Percentiles rank a stretch among this genome's conserved stretches.
Evolutionary conservation across 306 rosid genomes (phyloP).

Genomic region (Carpinus viminea): DNA sequence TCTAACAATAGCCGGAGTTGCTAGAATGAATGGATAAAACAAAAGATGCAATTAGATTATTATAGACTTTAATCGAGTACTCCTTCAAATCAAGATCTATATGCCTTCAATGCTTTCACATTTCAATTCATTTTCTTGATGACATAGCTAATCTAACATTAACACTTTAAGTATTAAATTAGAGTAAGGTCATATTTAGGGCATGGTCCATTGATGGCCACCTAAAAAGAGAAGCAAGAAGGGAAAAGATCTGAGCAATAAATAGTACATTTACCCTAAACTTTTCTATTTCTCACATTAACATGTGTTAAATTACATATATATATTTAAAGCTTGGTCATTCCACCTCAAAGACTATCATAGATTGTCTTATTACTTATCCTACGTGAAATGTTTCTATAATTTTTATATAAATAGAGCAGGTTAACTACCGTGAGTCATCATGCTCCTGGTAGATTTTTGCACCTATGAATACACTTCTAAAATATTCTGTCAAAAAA

Average conservation of each 20-base stretch:
- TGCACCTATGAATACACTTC: neutral
- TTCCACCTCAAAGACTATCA: neutral
- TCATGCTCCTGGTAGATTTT: neutral
- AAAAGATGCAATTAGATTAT: neutral
- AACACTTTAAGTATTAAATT: neutral
- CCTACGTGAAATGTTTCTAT: neutral
- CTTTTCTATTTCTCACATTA: neutral
- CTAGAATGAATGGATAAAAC: neutral
- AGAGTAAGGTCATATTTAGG: no score
- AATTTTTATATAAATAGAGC: neutral
- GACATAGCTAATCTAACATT: no score
- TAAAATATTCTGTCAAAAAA: neutral
- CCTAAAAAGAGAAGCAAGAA: no score
- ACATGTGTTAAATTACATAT: neutral
- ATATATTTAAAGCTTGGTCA: neutral
- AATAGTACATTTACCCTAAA: neutral
- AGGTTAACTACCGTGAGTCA: neutral
- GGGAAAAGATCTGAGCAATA: no score
- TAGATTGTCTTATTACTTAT: neutral
- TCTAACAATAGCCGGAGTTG: neutral
- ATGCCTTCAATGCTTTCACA: slow-evolving; percentile 2
- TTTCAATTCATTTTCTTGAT: neutral
- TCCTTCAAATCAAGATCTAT: neutral
- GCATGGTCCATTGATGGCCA: no score
- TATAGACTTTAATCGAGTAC: neutral